A percentile compares a stretch with the other conserved stretches of the same genome.
Conservation (phyloP, 139 green algal species). For the Nannochloris sp. region DNA sequence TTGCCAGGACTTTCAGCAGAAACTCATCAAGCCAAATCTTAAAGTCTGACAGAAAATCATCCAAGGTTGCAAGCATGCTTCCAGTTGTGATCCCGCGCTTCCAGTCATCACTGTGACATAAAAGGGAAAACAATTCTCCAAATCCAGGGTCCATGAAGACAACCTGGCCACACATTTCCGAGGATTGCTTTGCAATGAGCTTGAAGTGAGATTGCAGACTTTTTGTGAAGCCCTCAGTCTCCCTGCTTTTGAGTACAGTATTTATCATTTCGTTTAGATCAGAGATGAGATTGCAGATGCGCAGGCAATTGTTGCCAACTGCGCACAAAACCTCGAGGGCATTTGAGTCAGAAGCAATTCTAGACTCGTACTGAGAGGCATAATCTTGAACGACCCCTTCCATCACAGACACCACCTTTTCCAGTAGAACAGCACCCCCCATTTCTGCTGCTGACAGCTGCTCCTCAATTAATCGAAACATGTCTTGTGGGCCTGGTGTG, state of each 20-base stretch:
- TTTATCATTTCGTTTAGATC: constrained; percentile 47
- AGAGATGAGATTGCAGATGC: constrained; percentile 65
- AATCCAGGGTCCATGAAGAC: constrained; percentile 37
- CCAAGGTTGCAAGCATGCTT: constrained; percentile 67
- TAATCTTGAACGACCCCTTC: neutral
- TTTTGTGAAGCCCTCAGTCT: neutral
- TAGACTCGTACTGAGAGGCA: constrained; percentile 24
- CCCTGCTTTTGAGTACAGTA: neutral
- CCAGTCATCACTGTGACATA: constrained; percentile 44
- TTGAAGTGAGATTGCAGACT: neutral
- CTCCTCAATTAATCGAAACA: constrained; percentile 87
- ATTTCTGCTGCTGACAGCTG: constrained; percentile 37
- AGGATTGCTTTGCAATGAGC: neutral
- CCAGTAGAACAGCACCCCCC: constrained; percentile 6
- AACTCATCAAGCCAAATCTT: constrained; percentile 32
- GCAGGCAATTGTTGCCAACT: constrained; percentile 70
- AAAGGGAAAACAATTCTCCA: constrained; percentile 29
- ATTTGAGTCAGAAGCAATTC: constrained; percentile 3
- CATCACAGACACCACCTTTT: neutral
- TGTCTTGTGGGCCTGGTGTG: constrained; percentile 72
- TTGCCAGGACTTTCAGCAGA: constrained; percentile 32
- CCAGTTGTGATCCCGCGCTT: constrained; percentile 30
- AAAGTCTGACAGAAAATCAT: constrained; percentile 62
- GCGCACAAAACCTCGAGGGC: constrained; percentile 56
- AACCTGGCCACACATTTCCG: neutral